phyloP scores from a whole-genome alignment of 2,329 filamentous ascomycete species.

The Fusarium beomiforme region DNA sequence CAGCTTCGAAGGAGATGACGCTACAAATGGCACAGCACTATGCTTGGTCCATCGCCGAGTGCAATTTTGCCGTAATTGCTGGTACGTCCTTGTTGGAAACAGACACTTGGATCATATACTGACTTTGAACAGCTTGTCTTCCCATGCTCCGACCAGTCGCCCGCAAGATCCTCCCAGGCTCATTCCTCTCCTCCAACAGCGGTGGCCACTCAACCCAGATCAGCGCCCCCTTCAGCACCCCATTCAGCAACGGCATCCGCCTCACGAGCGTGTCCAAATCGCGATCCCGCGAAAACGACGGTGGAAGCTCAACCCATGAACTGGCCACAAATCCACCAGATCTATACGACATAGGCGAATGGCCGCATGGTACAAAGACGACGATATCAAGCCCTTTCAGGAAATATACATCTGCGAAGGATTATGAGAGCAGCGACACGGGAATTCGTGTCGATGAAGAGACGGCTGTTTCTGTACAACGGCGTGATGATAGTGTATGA shows the following conservation, averaged over 20 bases:
- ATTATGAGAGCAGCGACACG: conserved; percentile 18
- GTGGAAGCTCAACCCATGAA: conserved; percentile 31
- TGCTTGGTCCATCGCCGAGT: conserved; percentile 45
- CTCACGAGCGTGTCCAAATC: conserved; percentile 25
- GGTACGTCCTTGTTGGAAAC: conserved; percentile 14
- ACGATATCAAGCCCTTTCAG: conserved; percentile 28
- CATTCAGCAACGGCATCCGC: conserved; percentile 31
- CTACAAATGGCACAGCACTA: conserved; percentile 41
- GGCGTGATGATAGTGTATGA: conserved; percentile 25
- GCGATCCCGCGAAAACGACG: conserved; percentile 16
- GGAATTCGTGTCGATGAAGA: conserved; percentile 27
- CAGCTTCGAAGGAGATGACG: conserved; percentile 37
- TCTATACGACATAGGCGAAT: conserved; percentile 22
- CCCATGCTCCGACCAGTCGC: conserved; percentile 38
- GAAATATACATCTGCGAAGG: conserved; percentile 28
- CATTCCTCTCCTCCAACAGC: conserved; percentile 26
- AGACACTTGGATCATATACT: background rate
- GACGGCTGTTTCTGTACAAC: conserved; percentile 15
- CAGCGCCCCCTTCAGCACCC: conserved; percentile 11
- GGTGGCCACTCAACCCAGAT: conserved; percentile 19
- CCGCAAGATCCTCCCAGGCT: conserved; percentile 30
- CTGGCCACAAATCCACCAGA: conserved; percentile 10
- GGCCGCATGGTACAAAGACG: conserved; percentile 21
- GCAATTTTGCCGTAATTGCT: conserved; percentile 45
- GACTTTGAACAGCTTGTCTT: conserved; percentile 27